phyloP scores from a whole-genome alignment of 1,139 yeast species.

The Dujonia santamariae region DNA sequence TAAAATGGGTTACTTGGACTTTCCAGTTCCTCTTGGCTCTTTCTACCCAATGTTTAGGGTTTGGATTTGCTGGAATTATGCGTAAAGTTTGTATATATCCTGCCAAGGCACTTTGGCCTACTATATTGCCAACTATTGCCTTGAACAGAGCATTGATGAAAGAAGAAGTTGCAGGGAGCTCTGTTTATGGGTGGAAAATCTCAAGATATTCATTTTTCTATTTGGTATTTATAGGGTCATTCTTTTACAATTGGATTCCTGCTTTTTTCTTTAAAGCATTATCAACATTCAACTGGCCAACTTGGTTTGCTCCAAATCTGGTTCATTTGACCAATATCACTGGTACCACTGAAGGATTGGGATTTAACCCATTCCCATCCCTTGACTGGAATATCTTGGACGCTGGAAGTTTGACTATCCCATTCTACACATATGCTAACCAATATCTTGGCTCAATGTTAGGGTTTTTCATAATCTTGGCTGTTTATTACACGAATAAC shows the following conservation, averaged over 20 bases:
- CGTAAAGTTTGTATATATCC: conserved; percentile 44
- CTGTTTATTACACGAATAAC: conserved; percentile 35
- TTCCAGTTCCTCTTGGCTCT: conserved; percentile 37
- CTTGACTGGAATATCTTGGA: conserved; percentile 46
- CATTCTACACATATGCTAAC: conserved; percentile 37
- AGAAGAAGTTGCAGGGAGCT: conserved; percentile 14
- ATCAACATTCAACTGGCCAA: conserved; percentile 47
- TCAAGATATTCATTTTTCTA: conserved; percentile 40
- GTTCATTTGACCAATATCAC: conserved; percentile 37
- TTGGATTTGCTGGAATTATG: conserved; percentile 47
- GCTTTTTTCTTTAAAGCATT: conserved; percentile 39
- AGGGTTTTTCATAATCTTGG: conserved; percentile 29
- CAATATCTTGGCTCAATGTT: conserved; percentile 33
- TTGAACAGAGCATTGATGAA: conserved; percentile 41
- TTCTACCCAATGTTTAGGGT: conserved; percentile 45
- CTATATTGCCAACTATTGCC: conserved; percentile 44
- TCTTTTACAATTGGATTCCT: conserved; percentile 44
- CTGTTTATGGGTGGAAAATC: conserved; percentile 41
- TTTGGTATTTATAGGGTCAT: conserved; percentile 29
- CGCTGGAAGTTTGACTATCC: conserved; percentile 38
- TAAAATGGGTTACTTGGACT: conserved; percentile 41
- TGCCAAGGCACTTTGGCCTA: conserved; percentile 45
- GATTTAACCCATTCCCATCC: conserved; percentile 42
- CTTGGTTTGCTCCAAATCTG: conserved; percentile 43
- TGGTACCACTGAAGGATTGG: conserved; percentile 38